Conservation (phyloP, 2,329 filamentous ascomycete genomes). For the Lachnellula cervina region DNA sequence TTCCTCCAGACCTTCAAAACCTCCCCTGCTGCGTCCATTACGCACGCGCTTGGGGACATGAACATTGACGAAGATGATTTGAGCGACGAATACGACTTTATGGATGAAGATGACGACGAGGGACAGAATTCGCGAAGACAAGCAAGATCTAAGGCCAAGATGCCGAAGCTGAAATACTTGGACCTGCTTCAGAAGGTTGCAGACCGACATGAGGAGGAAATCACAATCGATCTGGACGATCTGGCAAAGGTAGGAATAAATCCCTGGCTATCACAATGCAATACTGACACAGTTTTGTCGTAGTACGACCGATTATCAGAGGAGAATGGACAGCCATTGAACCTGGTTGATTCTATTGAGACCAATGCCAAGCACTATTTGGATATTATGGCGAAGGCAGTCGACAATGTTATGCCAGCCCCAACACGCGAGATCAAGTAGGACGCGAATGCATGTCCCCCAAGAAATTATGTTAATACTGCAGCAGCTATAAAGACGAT, state of each 20-base stretch:
- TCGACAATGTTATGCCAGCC: constrained; percentile 80
- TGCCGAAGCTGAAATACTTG: constrained; percentile 80
- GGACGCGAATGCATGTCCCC: constrained; percentile 27
- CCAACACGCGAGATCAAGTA: constrained; percentile 74
- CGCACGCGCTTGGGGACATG: constrained; percentile 77
- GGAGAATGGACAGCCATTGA: constrained; percentile 49
- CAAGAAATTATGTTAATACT: constrained; percentile 18
- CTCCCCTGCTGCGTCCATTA: constrained; percentile 63
- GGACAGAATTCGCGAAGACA: constrained; percentile 40
- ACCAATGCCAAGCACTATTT: constrained; percentile 93
- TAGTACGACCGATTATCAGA: constrained; percentile 69
- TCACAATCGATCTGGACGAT: constrained; percentile 87
- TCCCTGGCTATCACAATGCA: not conserved
- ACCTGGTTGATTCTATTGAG: constrained; percentile 79
- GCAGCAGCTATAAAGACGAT: constrained; percentile 85
- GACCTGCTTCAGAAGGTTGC: constrained; percentile 81
- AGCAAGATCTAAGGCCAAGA: constrained; percentile 45
- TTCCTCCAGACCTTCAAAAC: constrained; percentile 89
- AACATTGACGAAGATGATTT: constrained; percentile 82
- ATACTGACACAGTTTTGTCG: constrained; percentile 6
- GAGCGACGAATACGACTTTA: constrained; percentile 88
- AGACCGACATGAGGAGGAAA: constrained; percentile 70
- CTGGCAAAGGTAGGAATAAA: constrained; percentile 64
- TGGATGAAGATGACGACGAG: constrained; percentile 70
- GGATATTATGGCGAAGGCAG: constrained; percentile 81